Evolutionary conservation across 2,329 filamentous ascomycete species (phyloP).

Genomic region (Colletotrichum ledebouriae): DNA sequence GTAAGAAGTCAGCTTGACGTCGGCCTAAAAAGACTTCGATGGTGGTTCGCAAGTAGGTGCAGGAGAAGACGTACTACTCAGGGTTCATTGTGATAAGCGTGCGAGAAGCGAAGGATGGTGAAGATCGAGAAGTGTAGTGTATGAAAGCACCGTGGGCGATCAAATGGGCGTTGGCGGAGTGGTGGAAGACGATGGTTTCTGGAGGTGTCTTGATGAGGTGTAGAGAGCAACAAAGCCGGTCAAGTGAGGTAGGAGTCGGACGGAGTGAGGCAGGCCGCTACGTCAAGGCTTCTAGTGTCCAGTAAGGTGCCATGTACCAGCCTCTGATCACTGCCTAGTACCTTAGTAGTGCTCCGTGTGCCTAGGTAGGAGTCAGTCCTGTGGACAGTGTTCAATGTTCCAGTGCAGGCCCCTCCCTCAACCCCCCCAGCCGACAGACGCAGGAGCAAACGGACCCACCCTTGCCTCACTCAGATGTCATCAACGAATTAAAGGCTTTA

Average conservation of each 20-base stretch:
- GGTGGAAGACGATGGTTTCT: slow-evolving; percentile 36
- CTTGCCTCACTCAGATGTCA: slow-evolving; percentile 24
- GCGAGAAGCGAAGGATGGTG: slow-evolving; percentile 29
- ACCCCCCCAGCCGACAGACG: slow-evolving; percentile 5
- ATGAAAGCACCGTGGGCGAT: slow-evolving; percentile 23
- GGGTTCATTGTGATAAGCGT: slow-evolving; percentile 81
- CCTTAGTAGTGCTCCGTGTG: slow-evolving; percentile 29
- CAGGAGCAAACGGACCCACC: slow-evolving; percentile 37
- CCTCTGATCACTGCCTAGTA: slow-evolving; percentile 16
- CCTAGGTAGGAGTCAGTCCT: slow-evolving; percentile 20
- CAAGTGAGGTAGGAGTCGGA: slow-evolving; percentile 41
- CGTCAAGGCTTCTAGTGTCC: slow-evolving; percentile 41
- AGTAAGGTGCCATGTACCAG: not conserved
- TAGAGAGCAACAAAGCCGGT: slow-evolving; percentile 41
- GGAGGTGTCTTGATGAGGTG: slow-evolving; percentile 42
- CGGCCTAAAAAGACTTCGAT: slow-evolving; percentile 24
- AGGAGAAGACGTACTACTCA: slow-evolving; percentile 79
- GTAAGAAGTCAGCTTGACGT: slow-evolving; percentile 44
- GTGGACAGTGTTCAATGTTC: slow-evolving; percentile 17
- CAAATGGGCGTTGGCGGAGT: slow-evolving; percentile 31
- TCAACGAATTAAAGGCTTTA: slow-evolving; percentile 36
- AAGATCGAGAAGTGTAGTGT: slow-evolving; percentile 24
- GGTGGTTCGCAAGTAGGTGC: slow-evolving; percentile 23
- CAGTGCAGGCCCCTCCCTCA: not conserved
- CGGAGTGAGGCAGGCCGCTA: slow-evolving; percentile 42